Conservation (phyloP, 2,329 filamentous ascomycete genomes). For the Aspergillus bombycis region DNA sequence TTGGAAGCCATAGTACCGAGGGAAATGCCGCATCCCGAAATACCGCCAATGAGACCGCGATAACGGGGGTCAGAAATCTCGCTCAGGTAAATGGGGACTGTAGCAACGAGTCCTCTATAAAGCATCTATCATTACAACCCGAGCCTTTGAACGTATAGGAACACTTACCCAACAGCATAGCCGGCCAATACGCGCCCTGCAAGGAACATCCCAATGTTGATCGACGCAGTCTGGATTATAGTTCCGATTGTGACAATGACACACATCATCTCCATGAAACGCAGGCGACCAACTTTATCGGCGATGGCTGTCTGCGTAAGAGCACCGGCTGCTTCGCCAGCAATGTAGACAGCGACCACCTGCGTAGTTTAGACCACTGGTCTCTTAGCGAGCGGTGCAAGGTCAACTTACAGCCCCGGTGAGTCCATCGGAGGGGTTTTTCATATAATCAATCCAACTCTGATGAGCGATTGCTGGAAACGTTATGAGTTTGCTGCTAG, state of each 20-base stretch:
- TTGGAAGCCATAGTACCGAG: slow-evolving; percentile 61
- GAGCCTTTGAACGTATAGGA: background rate
- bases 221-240: slow-evolving; percentile 56
- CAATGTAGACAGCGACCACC: slow-evolving; percentile 63
- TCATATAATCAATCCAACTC: slow-evolving; percentile 64
- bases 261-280: slow-evolving; percentile 59
- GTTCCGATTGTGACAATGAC: slow-evolving; percentile 59
- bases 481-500: background rate
- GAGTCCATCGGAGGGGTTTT: slow-evolving; percentile 56
- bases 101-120: slow-evolving; percentile 51
- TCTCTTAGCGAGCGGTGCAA: background rate
- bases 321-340: slow-evolving; percentile 61
- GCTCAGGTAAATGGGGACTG: slow-evolving; percentile 59
- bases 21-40: slow-evolving; percentile 58
- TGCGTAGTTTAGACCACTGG: slow-evolving; percentile 19
- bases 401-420: slow-evolving; percentile 54
- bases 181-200: slow-evolving; percentile 54
- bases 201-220: slow-evolving; percentile 60
- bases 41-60: slow-evolving; percentile 58
- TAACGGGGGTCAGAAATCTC: slow-evolving; percentile 55
- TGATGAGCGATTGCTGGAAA: slow-evolving; percentile 58
- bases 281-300: slow-evolving; percentile 57
- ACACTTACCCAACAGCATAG: slow-evolving; percentile 48
- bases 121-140: background rate
- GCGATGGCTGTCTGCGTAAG: slow-evolving; percentile 57